These are phyloP conservation scores for Gaultheria prostrata DNA, from an alignment of 148 eudicot genomes.

Conservation along the genomic window DNA sequence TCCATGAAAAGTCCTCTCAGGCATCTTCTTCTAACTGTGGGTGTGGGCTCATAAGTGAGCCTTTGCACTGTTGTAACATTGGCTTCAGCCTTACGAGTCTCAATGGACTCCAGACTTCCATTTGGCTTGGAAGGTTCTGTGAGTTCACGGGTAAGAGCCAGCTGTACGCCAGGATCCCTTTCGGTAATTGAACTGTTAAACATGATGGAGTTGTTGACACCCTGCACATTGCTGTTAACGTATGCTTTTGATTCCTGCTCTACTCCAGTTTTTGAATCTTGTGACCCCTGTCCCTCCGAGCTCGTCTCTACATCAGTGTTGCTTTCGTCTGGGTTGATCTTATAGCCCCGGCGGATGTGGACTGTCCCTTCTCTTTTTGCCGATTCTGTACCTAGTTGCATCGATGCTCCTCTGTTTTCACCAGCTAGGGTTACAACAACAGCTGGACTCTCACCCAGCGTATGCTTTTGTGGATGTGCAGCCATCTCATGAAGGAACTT, in stretches of 20 bases:
- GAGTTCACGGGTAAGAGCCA: conserved; percentile 24
- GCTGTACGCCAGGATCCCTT: conserved; percentile 64
- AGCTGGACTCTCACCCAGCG: conserved; percentile 33
- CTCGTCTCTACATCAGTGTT: conserved; percentile 47
- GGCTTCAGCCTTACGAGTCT: conserved; percentile 39
- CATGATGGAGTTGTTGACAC: conserved; percentile 70
- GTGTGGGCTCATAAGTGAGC: conserved; percentile 56
- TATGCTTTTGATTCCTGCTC: conserved; percentile 38
- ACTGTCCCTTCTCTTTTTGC: conserved; percentile 39
- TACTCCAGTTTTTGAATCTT: conserved; percentile 24
- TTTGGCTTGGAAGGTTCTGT: conserved; percentile 24
- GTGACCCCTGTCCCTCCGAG: conserved; percentile 24
- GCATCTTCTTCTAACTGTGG: conserved; percentile 66
- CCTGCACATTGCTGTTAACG: conserved; percentile 75
- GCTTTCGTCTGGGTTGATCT: conserved; percentile 42
- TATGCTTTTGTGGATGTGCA: conserved; percentile 28
- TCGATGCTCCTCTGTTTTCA: conserved; percentile 75
- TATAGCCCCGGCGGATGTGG: conserved; percentile 65
- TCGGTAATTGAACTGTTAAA: conserved; percentile 45
- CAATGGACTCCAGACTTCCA: conserved; percentile 20
- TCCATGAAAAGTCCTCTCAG: conserved; percentile 62
- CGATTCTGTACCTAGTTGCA: conserved; percentile 50
- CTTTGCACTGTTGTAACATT: conserved; percentile 40
- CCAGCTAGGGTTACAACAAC: conserved; percentile 69
- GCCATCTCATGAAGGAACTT: conserved; percentile 39